These are phyloP conservation scores for Suillus hirtellus DNA, from an alignment of 768 basidiomycete genomes.

Conservation along the genomic window DNA sequence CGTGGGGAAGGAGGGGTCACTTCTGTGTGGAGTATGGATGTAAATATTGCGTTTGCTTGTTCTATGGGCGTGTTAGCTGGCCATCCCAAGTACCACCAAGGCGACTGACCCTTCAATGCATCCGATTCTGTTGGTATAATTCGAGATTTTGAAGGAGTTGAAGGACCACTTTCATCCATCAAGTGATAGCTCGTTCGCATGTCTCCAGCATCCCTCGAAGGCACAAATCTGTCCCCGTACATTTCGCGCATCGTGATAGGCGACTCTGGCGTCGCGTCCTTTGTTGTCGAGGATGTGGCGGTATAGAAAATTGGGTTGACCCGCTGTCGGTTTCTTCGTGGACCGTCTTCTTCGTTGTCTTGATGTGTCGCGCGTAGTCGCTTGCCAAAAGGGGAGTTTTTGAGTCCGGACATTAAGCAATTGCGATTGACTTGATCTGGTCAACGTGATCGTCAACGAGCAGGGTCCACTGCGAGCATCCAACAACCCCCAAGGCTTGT, in stretches of 20 bases:
- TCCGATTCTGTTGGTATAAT: constrained; percentile 72
- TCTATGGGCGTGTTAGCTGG: constrained; percentile 40
- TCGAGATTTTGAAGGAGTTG: constrained; percentile 59
- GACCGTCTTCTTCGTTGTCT: constrained; percentile 56
- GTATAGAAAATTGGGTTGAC: constrained; percentile 54
- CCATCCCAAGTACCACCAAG: background rate
- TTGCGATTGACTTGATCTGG: background rate
- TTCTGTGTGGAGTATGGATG: constrained; percentile 72
- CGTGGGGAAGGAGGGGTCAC: constrained; percentile 71
- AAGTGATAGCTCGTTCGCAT: constrained; percentile 64
- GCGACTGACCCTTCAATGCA: constrained; percentile 64
- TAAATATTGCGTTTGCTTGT: constrained; percentile 84
- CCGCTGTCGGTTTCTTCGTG: constrained; percentile 51
- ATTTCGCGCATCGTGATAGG: constrained; percentile 38
- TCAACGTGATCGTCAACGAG: constrained; percentile 3
- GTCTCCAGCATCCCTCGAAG: constrained; percentile 58
- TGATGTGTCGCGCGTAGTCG: constrained; percentile 72
- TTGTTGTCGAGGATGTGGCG: constrained; percentile 44
- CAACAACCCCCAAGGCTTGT: constrained; percentile 1
- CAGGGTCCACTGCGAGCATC: background rate
- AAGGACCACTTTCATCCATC: constrained; percentile 53
- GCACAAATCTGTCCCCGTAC: constrained; percentile 64
- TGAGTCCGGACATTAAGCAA: constrained; percentile 64
- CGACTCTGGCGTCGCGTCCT: constrained; percentile 51
- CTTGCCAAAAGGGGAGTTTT: constrained; percentile 85